These are phyloP conservation scores for Phyllosticta paracitricarpa DNA, from an alignment of 2,329 filamentous ascomycete species.

Conservation along the genomic window DNA sequence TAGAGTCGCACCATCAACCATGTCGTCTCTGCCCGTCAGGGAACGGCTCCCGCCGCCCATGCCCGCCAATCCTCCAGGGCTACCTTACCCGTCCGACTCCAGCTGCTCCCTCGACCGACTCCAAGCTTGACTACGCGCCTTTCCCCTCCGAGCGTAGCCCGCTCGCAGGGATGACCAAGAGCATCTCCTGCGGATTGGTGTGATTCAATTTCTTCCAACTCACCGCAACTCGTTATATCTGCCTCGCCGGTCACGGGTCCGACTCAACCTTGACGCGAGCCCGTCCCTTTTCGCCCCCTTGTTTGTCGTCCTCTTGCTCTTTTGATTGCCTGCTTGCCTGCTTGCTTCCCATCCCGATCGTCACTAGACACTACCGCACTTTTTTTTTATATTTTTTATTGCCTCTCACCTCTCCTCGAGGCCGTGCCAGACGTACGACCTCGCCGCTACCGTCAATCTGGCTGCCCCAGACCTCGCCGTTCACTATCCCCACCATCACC, in stretches of 20 bases:
- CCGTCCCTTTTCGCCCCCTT: slow-evolving; percentile 1
- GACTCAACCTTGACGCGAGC: not conserved
- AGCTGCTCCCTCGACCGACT: not conserved
- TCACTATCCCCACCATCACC: slow-evolving; percentile 22
- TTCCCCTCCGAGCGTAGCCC: slow-evolving; percentile 8
- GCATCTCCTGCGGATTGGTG: slow-evolving; percentile 9
- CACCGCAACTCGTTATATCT: slow-evolving; percentile 12
- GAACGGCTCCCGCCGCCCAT: slow-evolving; percentile 9
- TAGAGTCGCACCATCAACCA: slow-evolving; percentile 10
- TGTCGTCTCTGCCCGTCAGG: slow-evolving; percentile 4
- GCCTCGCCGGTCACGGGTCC: slow-evolving; percentile 6
- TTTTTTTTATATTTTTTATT: not conserved
- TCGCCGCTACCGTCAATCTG: slow-evolving; percentile 21
- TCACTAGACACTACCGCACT: not conserved
- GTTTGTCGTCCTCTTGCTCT: not conserved
- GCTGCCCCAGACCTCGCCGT: slow-evolving; percentile 30
- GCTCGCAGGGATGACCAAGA: slow-evolving; percentile 10
- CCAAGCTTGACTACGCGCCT: slow-evolving; percentile 1
- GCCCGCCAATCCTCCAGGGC: slow-evolving; percentile 10
- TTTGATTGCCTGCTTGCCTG: not conserved
- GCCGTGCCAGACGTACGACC: not conserved
- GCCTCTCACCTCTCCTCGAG: not conserved
- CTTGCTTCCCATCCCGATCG: not conserved
- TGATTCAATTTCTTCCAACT: slow-evolving; percentile 11
- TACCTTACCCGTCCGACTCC: slow-evolving; percentile 6